These are phyloP conservation scores for Dentipellis sp. DNA, from an alignment of 768 basidiomycete species.

Conservation along the genomic window DNA sequence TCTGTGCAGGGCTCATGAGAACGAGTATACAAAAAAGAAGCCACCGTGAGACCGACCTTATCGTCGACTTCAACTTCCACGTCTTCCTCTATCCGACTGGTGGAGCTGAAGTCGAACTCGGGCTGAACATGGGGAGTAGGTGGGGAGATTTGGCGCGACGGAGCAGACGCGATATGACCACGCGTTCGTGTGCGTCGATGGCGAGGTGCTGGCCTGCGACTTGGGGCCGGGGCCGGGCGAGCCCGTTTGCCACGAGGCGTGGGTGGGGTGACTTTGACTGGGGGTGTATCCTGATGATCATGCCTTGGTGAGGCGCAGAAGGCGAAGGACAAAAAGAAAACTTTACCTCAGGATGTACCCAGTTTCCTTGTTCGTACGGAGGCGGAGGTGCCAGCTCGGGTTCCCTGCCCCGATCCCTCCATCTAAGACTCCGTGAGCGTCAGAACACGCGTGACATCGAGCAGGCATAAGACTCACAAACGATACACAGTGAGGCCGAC, in stretches of 20 bases:
- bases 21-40: background rate
- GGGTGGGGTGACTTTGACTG: slow-evolving; percentile 27
- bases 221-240: slow-evolving; percentile 23
- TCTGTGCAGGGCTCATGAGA: slow-evolving; percentile 28
- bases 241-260: slow-evolving; percentile 29
- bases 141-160: slow-evolving; percentile 18
- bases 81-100: background rate
- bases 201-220: slow-evolving; percentile 27
- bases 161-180: slow-evolving; percentile 2
- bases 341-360: slow-evolving; percentile 23
- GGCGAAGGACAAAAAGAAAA: background rate
- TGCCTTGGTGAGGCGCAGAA: background rate
- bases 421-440: slow-evolving; percentile 32
- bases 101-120: slow-evolving; percentile 32
- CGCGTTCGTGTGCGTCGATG: slow-evolving; percentile 27
- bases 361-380: slow-evolving; percentile 55
- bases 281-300: slow-evolving; percentile 7
- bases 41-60: slow-evolving; percentile 1
- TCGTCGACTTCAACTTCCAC: slow-evolving; percentile 9
- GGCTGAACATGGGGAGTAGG: slow-evolving; percentile 24
- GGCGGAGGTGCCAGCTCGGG: slow-evolving; percentile 39
- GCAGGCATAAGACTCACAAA: slow-evolving; percentile 43
- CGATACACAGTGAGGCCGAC: slow-evolving; percentile 83
- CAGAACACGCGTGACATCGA: background rate
- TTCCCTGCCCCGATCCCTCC: slow-evolving; percentile 69